These are phyloP conservation scores for Geosmithia putterillii DNA, from an alignment of 2,329 filamentous ascomycete genomes.

Conservation along the genomic window DNA sequence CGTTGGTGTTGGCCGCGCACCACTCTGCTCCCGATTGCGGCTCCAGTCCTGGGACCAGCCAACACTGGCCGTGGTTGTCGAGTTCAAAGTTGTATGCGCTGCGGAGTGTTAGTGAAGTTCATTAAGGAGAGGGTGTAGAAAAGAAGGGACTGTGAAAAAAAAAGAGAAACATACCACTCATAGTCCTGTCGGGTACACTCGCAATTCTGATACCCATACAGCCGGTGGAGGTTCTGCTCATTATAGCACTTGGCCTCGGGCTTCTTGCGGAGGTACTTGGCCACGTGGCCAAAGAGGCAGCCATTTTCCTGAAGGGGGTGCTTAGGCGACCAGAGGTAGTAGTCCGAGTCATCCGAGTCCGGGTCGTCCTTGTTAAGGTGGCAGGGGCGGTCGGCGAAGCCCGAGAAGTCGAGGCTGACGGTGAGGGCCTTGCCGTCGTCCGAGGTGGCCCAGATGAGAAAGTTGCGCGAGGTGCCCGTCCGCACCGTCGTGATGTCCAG, in stretches of 20 bases:
- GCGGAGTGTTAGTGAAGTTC: slow-evolving; percentile 1
- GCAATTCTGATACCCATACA: slow-evolving; percentile 69
- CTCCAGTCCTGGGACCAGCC: slow-evolving; percentile 59
- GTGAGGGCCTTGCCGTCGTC: slow-evolving; percentile 50
- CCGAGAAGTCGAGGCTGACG: slow-evolving; percentile 81
- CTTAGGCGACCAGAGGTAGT: slow-evolving; percentile 75
- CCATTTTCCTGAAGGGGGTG: slow-evolving; percentile 69
- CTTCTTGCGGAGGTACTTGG: slow-evolving; percentile 86
- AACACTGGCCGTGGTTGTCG: slow-evolving; percentile 63
- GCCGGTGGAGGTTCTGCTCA: slow-evolving; percentile 53
- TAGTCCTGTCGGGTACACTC: slow-evolving; percentile 75
- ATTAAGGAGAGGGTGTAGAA: background rate
- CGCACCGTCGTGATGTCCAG: slow-evolving; percentile 77
- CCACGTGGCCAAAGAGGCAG: slow-evolving; percentile 86
- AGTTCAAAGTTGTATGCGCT: slow-evolving; percentile 92
- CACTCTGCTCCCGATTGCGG: slow-evolving; percentile 39
- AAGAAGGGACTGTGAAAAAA: background rate
- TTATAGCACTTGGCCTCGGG: slow-evolving; percentile 72
- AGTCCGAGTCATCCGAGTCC: slow-evolving; percentile 45
- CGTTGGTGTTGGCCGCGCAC: slow-evolving; percentile 50
- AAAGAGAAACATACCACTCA: slow-evolving; percentile 59
- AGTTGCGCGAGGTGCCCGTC: slow-evolving; percentile 81
- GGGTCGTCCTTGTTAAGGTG: slow-evolving; percentile 48
- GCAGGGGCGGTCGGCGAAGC: slow-evolving; percentile 64
- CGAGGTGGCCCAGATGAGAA: slow-evolving; percentile 71